Conservation (phyloP, 305 asterid genomes). For the Fraxinus paxiana region DNA sequence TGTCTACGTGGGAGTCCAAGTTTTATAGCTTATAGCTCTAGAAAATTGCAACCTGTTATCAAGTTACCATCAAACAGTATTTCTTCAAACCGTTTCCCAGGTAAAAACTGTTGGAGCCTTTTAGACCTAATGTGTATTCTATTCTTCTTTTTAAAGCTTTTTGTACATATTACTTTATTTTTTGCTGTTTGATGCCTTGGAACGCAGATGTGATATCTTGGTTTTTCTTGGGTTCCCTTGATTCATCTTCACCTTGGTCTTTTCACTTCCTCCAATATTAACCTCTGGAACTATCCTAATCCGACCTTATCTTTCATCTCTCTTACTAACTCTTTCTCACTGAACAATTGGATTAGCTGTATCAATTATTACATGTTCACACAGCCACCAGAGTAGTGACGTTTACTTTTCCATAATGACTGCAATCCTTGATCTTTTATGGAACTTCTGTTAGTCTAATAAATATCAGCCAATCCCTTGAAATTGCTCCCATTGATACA, state of each 20-base stretch:
- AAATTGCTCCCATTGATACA: neutral
- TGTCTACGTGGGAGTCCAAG: neutral
- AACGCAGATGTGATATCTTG: neutral
- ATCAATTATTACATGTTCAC: neutral
- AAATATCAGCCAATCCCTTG: neutral
- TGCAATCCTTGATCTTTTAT: neutral
- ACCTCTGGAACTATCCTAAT: neutral
- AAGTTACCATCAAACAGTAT: neutral
- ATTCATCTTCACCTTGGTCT: neutral
- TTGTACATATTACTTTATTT: neutral
- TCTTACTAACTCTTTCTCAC: neutral
- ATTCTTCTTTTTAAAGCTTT: neutral
- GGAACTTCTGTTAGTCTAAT: neutral
- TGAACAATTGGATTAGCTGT: neutral
- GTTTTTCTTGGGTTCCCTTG: conserved; percentile 2
- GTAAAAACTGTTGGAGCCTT: neutral
- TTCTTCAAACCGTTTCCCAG: neutral
- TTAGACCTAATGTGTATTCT: neutral
- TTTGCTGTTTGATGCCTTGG: neutral
- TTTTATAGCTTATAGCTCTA: neutral
- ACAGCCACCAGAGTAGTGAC: neutral
- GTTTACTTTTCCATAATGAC: neutral
- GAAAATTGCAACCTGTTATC: neutral
- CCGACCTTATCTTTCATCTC: neutral
- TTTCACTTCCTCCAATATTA: neutral